Conservation (phyloP, 1,139 yeast genomes). For the Saccharomycopsis phalli region DNA sequence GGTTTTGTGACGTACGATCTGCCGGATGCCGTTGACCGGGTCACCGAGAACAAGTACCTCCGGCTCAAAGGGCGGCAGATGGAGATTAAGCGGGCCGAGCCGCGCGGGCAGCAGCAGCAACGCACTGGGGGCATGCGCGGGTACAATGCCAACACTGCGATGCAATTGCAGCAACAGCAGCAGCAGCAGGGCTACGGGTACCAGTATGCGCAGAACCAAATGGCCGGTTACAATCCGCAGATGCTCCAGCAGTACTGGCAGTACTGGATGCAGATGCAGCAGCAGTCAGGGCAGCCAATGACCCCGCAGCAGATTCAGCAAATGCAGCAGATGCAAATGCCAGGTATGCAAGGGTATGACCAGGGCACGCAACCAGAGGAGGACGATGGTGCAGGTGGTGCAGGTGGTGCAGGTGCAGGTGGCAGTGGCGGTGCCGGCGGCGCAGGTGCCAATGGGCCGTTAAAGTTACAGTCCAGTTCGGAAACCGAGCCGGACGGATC, state of each 20-base stretch:
- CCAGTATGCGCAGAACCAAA: constrained; percentile 2
- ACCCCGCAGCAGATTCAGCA: constrained; percentile 7
- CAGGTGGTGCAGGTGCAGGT: constrained; percentile 17
- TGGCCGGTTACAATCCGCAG: constrained; percentile 32
- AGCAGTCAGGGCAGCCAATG: constrained; percentile 19
- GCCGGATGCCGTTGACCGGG: constrained; percentile 91
- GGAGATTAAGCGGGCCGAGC: constrained; percentile 98
- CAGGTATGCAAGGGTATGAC: constrained; percentile 13
- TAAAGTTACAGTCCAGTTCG: constrained; percentile 17
- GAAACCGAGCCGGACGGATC: constrained; percentile 19
- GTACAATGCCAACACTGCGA: constrained; percentile 23
- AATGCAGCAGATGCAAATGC: constrained; percentile 18
- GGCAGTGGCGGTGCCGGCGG: constrained; percentile 18
- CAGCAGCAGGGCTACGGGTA: constrained; percentile 13
- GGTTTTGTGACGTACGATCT: constrained; percentile 96
- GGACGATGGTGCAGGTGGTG: neutral
- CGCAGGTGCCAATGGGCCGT: constrained; percentile 7
- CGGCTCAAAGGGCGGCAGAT: constrained; percentile 83
- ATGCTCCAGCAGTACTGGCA: constrained; percentile 72
- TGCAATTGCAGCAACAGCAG: constrained; percentile 22
- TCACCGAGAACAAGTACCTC: constrained; percentile 73
- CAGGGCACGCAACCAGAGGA: constrained; percentile 16
- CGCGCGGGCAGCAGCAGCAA: constrained; percentile 56
- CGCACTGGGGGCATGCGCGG: constrained; percentile 30
- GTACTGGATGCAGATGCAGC: constrained; percentile 30